Evolutionary conservation across 441 rosid genomes (phyloP).

Genomic region (Sinapis alba): DNA sequence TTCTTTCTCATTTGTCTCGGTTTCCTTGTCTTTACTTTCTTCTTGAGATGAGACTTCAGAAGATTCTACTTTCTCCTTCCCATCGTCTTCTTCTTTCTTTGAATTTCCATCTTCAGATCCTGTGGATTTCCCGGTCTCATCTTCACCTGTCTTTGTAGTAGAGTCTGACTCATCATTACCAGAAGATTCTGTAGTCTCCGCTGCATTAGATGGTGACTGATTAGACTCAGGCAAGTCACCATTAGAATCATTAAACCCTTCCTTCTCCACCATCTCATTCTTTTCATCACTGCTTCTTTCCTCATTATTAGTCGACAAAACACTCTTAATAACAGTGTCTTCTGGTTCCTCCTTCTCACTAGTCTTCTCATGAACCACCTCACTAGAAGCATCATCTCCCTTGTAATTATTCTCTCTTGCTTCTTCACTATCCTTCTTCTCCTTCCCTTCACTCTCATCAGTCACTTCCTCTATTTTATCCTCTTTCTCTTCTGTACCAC

Average conservation of each 20-base stretch:
- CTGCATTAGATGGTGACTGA: constrained; percentile 39
- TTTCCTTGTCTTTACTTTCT: neutral
- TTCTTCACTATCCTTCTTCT: constrained; percentile 48
- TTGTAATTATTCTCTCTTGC: constrained; percentile 84
- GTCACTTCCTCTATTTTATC: neutral
- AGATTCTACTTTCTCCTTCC: neutral
- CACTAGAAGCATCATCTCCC: constrained; percentile 92
- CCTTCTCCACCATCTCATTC: constrained; percentile 30
- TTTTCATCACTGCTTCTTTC: constrained; percentile 40
- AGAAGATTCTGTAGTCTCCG: constrained; percentile 43
- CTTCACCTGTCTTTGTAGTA: constrained; percentile 39
- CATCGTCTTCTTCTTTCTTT: neutral
- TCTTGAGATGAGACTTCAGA: constrained; percentile 27
- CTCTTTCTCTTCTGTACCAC: neutral
- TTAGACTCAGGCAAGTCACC: constrained; percentile 50
- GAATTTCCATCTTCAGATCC: constrained; percentile 19
- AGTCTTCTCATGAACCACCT: constrained; percentile 60
- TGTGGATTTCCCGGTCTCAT: constrained; percentile 26
- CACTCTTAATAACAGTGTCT: constrained; percentile 42
- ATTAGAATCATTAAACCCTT: constrained; percentile 35
- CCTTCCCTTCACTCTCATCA: constrained; percentile 25
- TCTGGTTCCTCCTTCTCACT: constrained; percentile 34
- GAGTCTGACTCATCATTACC: constrained; percentile 44
- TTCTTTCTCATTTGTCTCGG: constrained; percentile 10
- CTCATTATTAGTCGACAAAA: constrained; percentile 33